These are phyloP conservation scores for Pilaira anomala DNA, from an alignment of 192 early-diverging fungal species.

Conservation along the genomic window DNA sequence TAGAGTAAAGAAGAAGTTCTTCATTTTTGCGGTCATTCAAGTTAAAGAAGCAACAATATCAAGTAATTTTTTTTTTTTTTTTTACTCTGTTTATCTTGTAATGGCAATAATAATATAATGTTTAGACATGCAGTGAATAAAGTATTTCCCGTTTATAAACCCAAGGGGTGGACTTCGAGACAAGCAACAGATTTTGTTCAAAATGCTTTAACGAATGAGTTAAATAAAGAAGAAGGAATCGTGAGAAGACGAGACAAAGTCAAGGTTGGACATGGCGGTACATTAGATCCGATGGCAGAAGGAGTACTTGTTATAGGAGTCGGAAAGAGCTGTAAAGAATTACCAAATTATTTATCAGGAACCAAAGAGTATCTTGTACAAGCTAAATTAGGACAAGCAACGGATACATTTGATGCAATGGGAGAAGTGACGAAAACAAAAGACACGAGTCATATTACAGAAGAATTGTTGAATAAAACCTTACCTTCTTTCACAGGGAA, in stretches of 20 bases:
- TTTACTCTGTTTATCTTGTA: too few species aligned
- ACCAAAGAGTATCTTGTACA: constrained; percentile 46
- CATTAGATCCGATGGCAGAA: constrained; percentile 53
- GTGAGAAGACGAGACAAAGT: constrained; percentile 28
- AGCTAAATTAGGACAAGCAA: constrained; percentile 49
- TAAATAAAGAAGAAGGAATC: background rate
- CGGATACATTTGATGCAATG: constrained; percentile 57
- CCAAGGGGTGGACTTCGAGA: constrained; percentile 42
- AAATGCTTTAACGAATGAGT: constrained; percentile 9
- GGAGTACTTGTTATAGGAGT: constrained; percentile 57
- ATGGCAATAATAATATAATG: too few species aligned
- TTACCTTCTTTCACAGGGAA: constrained; percentile 56
- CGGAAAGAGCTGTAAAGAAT: constrained; percentile 45
- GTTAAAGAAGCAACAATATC: too few species aligned
- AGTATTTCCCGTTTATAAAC: constrained; percentile 50
- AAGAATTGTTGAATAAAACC: constrained; percentile 31
- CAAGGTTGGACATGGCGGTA: constrained; percentile 59
- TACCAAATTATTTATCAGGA: background rate
- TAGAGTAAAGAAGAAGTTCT: too few species aligned
- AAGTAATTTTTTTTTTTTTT: too few species aligned
- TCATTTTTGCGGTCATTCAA: too few species aligned
- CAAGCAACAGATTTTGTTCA: constrained; percentile 40
- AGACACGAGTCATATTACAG: constrained; percentile 40
- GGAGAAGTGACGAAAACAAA: constrained; percentile 42
- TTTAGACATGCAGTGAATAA: constrained; percentile 30